These are phyloP conservation scores for Marchantia polymorpha DNA, from an alignment of 225 moss, liverwort and hornwort species.

Conservation along the genomic window DNA sequence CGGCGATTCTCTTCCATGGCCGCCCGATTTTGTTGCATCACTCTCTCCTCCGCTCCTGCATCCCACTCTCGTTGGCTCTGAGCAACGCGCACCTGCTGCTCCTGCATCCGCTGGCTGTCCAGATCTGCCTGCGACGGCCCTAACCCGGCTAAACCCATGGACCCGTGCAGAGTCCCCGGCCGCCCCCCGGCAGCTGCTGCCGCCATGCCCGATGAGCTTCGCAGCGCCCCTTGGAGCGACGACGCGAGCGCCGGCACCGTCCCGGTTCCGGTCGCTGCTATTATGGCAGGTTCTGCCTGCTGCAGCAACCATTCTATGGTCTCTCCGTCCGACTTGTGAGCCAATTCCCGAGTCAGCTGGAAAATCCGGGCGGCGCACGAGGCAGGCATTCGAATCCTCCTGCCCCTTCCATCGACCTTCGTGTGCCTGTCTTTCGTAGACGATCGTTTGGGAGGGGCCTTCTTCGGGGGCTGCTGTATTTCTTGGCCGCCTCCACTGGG, in stretches of 20 bases:
- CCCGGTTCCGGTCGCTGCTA: constrained; percentile 87
- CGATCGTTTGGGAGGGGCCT: constrained; percentile 86
- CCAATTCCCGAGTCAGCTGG: constrained; percentile 93
- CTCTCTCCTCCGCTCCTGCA: constrained; percentile 57
- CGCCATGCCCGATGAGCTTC: constrained; percentile 80
- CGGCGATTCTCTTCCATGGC: constrained; percentile 81
- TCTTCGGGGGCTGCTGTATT: constrained; percentile 54
- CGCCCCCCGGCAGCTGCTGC: constrained; percentile 45
- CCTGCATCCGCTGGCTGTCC: constrained; percentile 57
- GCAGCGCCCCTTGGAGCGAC: constrained; percentile 66
- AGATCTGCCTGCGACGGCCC: constrained; percentile 77
- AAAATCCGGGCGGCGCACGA: constrained; percentile 97
- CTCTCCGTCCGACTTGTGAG: constrained; percentile 97
- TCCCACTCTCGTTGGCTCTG: constrained; percentile 68
- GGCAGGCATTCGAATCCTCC: constrained; percentile 99
- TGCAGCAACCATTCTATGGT: constrained; percentile 99
- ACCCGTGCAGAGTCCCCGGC: constrained; percentile 36
- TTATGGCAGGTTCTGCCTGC: constrained; percentile 93
- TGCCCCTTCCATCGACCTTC: constrained; percentile 94
- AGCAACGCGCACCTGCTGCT: constrained; percentile 51
- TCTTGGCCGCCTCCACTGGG: constrained; percentile 41
- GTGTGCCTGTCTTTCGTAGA: constrained; percentile 98
- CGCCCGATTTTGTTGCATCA: constrained; percentile 66
- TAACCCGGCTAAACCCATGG: constrained; percentile 44
- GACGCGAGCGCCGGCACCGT: constrained; percentile 75